phyloP scores from a whole-genome alignment of 176 grass and related monocot species.

The Alloteropsis semialata region DNA sequence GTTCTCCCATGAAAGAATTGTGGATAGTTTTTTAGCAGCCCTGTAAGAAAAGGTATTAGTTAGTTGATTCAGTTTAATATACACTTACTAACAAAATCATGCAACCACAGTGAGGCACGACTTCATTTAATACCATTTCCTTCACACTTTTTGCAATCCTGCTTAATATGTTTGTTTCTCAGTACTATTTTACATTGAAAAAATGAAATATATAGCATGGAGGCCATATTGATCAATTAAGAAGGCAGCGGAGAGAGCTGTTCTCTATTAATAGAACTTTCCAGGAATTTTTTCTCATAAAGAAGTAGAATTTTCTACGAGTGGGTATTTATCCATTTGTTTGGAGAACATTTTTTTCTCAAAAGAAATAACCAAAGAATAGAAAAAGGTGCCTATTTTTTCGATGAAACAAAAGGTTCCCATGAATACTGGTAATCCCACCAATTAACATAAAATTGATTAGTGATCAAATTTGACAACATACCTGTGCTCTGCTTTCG shows the following conservation, averaged over 20 bases:
- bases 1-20: constrained; percentile 86
- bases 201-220: neutral
- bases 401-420: neutral
- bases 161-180: neutral
- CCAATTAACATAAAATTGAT: neutral
- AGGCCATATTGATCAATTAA: no score
- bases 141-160: neutral
- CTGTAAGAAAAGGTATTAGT: constrained; percentile 31
- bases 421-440: neutral
- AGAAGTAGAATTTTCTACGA: neutral
- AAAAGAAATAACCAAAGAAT: neutral
- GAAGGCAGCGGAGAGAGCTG: no score
- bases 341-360: neutral
- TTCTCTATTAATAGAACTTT: neutral
- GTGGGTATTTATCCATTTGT: neutral
- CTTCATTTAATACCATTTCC: neutral
- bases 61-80: neutral
- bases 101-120: neutral
- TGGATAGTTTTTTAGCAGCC: constrained; percentile 61
- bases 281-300: no score
- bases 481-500: constrained; percentile 86
- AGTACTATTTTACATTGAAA: neutral
- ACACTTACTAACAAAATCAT: neutral
- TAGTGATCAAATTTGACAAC: neutral
- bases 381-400: neutral